These are phyloP conservation scores for Trichosanthes cucumerina DNA, from an alignment of 306 rosid genomes.

Conservation along the genomic window DNA sequence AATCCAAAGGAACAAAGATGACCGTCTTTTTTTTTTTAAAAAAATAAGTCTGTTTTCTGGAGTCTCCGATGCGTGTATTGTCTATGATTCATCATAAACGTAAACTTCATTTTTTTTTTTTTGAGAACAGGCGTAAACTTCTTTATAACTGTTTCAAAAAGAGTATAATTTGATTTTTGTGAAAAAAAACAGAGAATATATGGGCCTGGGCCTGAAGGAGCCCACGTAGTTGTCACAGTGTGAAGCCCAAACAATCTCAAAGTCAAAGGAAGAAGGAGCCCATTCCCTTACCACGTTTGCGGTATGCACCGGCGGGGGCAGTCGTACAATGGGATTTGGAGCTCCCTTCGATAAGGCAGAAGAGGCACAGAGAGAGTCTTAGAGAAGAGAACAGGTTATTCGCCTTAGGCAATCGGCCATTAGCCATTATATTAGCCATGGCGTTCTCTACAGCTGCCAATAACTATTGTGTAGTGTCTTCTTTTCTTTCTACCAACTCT, in stretches of 20 bases:
- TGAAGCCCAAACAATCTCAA: neutral
- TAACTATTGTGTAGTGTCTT: neutral
- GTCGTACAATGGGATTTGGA: neutral
- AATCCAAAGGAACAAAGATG: too few relatives aligned
- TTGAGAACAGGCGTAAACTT: too few relatives aligned
- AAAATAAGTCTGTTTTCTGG: too few relatives aligned
- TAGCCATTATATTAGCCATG: slow-evolving; percentile 1
- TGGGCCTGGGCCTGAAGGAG: neutral
- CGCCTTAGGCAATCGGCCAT: neutral
- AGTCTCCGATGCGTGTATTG: too few relatives aligned
- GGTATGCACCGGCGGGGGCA: neutral
- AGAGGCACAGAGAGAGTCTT: neutral
- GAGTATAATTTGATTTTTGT: neutral
- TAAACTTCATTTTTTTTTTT: too few relatives aligned
- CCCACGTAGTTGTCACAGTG: neutral
- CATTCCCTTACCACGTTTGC: neutral
- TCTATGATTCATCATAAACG: too few relatives aligned
- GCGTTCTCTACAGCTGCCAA: neutral
- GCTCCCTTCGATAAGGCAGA: neutral
- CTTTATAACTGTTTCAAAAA: neutral
- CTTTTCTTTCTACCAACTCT: neutral
- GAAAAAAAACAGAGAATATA: too few relatives aligned
- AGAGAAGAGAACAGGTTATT: neutral
- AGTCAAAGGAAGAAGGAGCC: neutral
- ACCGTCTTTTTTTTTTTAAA: too few relatives aligned